Base-by-base conservation (phyloP, 345 rosid species). In the Linum usitatissimum region DNA sequence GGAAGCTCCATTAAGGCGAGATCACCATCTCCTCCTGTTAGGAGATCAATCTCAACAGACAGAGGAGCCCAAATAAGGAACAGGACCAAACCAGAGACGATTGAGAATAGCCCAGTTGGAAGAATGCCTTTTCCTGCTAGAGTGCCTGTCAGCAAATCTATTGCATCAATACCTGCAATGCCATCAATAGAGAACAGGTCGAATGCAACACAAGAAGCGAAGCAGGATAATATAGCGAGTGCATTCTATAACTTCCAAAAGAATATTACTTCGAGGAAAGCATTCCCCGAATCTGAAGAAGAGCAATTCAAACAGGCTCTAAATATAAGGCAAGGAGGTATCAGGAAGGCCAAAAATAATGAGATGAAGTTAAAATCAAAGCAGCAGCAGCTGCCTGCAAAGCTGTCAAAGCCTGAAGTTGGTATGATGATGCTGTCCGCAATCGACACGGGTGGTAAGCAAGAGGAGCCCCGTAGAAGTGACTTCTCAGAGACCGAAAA, bases 111-210 rank as follows among this genome's bases (percentile, higher is more conserved):
- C 49, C 76, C 82, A 1, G 56, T 84, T 62, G 71, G 79, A 54
- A 81, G 77, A 83, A 71, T 78, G 53, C 96, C 91, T 13, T 88
- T 89, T 69, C 96, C 98, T 4, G 98, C 88, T 56, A 83, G 93
- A 81, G 89, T 87, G 48, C 79, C 82, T 4, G 82, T 72, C 70
- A 83, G 72, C 67, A 88, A 78, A 79, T 79, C 90, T 57, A 68
- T 84, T 63, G 59, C 83, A 56, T 57, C 83, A 49, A 63, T 71
- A 23, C 75, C 84, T 31, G 55, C 49, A 18, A 65, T 59, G 61
- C 70, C 85, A 68, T 75, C 90, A 65, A 49, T 70, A 49, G 90
- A 86, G 57, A 70, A 49, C 73, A 63, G 45, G 66, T 69, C 75
- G 21, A 78, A 69, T 48, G 59, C 66, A 18, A 38, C 49, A 30